A percentile compares a stretch with the other conserved stretches of the same genome.
These are phyloP conservation scores for Gnomoniopsis smithogilvyi DNA, from an alignment of 2,329 filamentous ascomycete genomes.

Conservation along the genomic window DNA sequence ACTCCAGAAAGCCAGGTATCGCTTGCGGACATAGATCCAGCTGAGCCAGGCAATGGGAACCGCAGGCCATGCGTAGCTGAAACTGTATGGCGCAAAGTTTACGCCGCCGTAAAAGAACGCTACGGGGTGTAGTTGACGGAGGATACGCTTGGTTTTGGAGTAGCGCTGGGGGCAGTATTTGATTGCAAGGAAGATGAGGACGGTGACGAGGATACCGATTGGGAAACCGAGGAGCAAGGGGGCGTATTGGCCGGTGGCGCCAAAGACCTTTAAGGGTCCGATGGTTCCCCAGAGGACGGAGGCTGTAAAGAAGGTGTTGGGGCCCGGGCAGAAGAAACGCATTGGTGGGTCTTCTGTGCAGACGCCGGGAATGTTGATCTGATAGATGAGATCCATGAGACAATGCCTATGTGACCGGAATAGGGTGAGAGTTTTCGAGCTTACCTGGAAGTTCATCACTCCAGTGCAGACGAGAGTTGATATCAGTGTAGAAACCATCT, in stretches of 20 bases:
- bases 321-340: slow-evolving; percentile 24
- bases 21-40: slow-evolving; percentile 44
- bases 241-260: slow-evolving; percentile 44
- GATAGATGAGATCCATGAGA: background rate
- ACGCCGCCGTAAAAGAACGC: slow-evolving; percentile 45
- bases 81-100: slow-evolving; percentile 46
- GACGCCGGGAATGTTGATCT: background rate
- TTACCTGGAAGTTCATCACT: slow-evolving; percentile 38
- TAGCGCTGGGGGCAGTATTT: background rate
- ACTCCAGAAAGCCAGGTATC: slow-evolving; percentile 46
- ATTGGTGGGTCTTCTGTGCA: background rate
- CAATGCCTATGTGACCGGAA: background rate
- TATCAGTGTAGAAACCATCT: slow-evolving; percentile 56
- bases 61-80: slow-evolving; percentile 37
- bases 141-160: slow-evolving; percentile 4
- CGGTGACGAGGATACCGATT: slow-evolving; percentile 40
- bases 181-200: background rate
- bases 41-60: slow-evolving; percentile 45
- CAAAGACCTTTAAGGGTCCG: slow-evolving; percentile 44
- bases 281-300: slow-evolving; percentile 54
- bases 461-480: slow-evolving; percentile 49
- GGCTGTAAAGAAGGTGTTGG: slow-evolving; percentile 56
- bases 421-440: background rate
- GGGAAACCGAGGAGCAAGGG: slow-evolving; percentile 48
- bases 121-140: slow-evolving; percentile 46